phyloP scores from a whole-genome alignment of 2,329 filamentous ascomycete species.

The Nemania abortiva region DNA sequence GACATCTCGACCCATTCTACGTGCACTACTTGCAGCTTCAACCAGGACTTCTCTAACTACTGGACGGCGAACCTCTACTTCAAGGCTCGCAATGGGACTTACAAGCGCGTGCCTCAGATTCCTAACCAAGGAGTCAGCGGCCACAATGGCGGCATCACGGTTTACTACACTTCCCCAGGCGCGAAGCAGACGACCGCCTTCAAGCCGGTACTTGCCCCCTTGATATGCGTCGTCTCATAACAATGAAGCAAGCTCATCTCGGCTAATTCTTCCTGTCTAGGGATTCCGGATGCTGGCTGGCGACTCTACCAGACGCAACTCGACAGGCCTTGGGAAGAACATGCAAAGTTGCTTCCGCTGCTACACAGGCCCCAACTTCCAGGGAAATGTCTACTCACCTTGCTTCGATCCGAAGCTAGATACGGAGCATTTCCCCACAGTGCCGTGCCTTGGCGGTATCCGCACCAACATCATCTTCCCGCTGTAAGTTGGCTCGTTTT shows the following conservation, averaged over 20 bases:
- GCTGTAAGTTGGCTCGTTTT: constrained; percentile 20
- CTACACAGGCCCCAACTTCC: constrained; percentile 55
- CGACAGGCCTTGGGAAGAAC: constrained; percentile 43
- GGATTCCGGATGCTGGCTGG: constrained; percentile 58
- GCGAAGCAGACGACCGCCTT: constrained; percentile 53
- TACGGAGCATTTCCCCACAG: constrained; percentile 54
- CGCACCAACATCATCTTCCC: constrained; percentile 38
- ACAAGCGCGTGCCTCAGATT: constrained; percentile 42
- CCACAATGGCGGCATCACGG: constrained; percentile 42
- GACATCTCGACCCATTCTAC: constrained; percentile 39
- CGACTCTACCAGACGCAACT: constrained; percentile 50
- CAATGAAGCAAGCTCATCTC: neutral
- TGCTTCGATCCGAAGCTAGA: constrained; percentile 59
- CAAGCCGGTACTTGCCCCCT: constrained; percentile 54
- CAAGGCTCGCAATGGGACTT: constrained; percentile 46
- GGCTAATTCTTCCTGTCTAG: constrained; percentile 57
- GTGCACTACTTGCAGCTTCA: constrained; percentile 52
- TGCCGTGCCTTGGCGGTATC: constrained; percentile 37
- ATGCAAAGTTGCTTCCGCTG: constrained; percentile 56
- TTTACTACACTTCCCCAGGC: constrained; percentile 54
- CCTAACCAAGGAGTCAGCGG: constrained; percentile 41
- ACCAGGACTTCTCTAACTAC: constrained; percentile 52
- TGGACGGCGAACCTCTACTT: constrained; percentile 52
- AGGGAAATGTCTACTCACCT: constrained; percentile 56
- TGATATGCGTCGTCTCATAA: neutral